phyloP scores from a whole-genome alignment of 163 green algal genomes.

The Scenedesmus sp. region DNA sequence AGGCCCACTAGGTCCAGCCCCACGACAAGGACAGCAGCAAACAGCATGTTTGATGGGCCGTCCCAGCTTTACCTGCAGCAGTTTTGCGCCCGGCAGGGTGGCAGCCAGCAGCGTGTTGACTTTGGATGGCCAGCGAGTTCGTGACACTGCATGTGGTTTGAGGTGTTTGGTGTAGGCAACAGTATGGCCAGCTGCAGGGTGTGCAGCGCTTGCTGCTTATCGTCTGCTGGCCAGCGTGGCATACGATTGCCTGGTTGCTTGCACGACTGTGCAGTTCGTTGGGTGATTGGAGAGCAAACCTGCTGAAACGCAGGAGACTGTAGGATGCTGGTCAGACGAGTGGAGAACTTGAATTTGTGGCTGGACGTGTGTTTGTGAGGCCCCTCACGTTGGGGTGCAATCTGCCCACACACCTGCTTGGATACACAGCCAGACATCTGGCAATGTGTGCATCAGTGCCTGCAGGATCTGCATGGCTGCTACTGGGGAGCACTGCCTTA shows the following conservation, averaged over 20 bases:
- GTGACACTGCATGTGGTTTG: neutral
- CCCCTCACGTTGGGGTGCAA: neutral
- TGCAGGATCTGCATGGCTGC: neutral
- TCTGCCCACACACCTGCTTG: neutral
- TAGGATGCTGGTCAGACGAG: neutral
- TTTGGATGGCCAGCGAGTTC: neutral
- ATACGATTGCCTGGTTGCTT: neutral
- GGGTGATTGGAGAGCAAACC: neutral
- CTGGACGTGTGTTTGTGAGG: neutral
- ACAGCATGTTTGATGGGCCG: neutral
- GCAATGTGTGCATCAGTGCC: neutral
- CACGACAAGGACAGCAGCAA: neutral
- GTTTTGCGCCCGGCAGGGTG: neutral
- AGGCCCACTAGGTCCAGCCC: neutral
- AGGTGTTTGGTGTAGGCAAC: neutral
- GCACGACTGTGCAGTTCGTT: neutral
- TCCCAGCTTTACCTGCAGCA: neutral
- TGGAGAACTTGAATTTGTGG: neutral
- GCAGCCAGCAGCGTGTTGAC: neutral
- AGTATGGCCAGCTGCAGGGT: neutral
- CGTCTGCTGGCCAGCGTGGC: neutral
- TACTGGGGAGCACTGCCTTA: neutral
- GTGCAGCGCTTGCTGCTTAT: neutral
- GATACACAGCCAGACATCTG: neutral
- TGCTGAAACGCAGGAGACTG: slow-evolving; percentile 1